phyloP scores from a whole-genome alignment of 352 stramenopile species.

The Pythium insidiosum region DNA sequence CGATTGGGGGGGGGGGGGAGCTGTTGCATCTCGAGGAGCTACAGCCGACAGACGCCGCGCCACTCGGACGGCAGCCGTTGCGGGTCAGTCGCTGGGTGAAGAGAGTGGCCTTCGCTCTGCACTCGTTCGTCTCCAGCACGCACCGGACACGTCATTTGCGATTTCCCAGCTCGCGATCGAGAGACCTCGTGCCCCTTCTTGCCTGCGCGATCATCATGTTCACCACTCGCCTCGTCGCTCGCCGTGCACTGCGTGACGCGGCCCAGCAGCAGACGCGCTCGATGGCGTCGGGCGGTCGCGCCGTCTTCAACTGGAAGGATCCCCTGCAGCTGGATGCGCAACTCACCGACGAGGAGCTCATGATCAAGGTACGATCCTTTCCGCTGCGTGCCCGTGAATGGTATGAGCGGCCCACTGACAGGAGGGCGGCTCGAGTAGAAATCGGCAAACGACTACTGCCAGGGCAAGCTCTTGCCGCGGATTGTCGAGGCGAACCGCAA shows the following conservation, averaged over 20 bases:
- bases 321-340: conserved; percentile 65
- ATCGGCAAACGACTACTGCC: conserved; percentile 90
- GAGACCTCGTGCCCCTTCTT: no score
- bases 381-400: neutral
- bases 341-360: conserved; percentile 86
- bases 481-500: conserved; percentile 94
- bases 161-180: no score
- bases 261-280: conserved; percentile 17
- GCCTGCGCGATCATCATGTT: conserved; percentile 16
- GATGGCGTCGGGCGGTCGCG: conserved; percentile 31
- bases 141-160: no score
- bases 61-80: no score
- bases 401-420: no score
- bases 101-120: no score
- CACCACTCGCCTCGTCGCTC: conserved; percentile 11
- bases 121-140: conserved; percentile 15
- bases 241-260: conserved; percentile 14
- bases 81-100: no score
- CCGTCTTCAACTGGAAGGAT: conserved; percentile 76
- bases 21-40: no score
- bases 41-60: no score
- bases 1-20: no score
- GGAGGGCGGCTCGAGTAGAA: no score
- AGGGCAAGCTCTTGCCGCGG: conserved; percentile 89
- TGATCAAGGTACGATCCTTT: conserved; percentile 71